phyloP scores from a whole-genome alignment of 1,284 basidiomycete species.

The Malassezia sympodialis region DNA sequence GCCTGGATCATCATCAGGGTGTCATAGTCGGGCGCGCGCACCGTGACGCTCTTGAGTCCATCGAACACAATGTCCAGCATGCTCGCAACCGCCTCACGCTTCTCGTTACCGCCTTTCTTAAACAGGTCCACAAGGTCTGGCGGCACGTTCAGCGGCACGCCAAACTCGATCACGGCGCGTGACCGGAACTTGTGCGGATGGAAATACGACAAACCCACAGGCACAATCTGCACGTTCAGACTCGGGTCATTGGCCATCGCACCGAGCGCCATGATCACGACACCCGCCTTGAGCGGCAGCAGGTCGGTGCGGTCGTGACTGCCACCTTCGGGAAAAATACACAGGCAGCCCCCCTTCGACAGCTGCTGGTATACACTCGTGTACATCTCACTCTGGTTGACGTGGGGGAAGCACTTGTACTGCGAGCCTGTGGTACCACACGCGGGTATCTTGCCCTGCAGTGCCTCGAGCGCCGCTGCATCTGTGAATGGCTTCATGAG shows the following conservation, averaged over 20 bases:
- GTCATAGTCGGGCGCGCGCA: slow-evolving; percentile 92
- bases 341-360: slow-evolving; percentile 68
- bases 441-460: slow-evolving; percentile 21
- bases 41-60: slow-evolving; percentile 90
- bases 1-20: slow-evolving; percentile 98
- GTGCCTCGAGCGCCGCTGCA: slow-evolving; percentile 38
- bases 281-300: slow-evolving; percentile 46
- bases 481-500: slow-evolving; percentile 74
- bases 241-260: slow-evolving; percentile 45
- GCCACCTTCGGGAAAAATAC: slow-evolving; percentile 47
- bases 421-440: slow-evolving; percentile 2
- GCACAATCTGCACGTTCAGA: slow-evolving; percentile 45
- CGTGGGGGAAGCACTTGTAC: slow-evolving; percentile 48
- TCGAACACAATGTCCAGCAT: slow-evolving; percentile 88
- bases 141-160: slow-evolving; percentile 78
- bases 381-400: slow-evolving; percentile 92
- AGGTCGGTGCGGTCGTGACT: slow-evolving; percentile 48
- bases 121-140: slow-evolving; percentile 75
- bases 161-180: slow-evolving; percentile 81
- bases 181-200: slow-evolving; percentile 49
- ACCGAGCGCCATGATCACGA: slow-evolving; percentile 49
- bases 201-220: slow-evolving; percentile 48
- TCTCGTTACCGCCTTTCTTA: slow-evolving; percentile 75
- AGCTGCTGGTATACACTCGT: slow-evolving; percentile 80
- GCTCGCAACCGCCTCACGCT: slow-evolving; percentile 79